These are phyloP conservation scores for Glarea lozoyensis DNA, from an alignment of 495 filamentous ascomycete genomes.

Conservation along the genomic window DNA sequence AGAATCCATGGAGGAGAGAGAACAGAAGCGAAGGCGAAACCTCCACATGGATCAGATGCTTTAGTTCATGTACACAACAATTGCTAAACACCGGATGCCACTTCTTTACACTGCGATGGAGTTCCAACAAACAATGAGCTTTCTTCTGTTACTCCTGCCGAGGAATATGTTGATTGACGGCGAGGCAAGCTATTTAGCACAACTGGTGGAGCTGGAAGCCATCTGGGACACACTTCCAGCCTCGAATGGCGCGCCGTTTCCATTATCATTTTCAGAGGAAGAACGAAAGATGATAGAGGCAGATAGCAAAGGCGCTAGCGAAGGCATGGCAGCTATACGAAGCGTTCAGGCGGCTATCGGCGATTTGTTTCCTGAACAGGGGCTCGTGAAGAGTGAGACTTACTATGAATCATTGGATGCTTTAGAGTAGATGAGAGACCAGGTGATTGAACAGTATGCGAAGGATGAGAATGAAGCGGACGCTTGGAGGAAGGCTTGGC, in stretches of 20 bases:
- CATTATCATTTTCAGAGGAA: neutral
- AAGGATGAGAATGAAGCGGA: neutral
- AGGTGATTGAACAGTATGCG: neutral
- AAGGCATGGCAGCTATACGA: neutral
- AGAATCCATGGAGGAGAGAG: neutral
- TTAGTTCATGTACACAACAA: neutral
- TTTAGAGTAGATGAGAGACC: neutral
- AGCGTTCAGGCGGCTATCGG: neutral
- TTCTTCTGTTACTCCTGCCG: neutral
- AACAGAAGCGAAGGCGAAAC: neutral
- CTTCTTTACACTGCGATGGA: neutral
- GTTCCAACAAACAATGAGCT: constrained; percentile 1
- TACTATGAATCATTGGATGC: neutral
- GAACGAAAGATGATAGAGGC: neutral
- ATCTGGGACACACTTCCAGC: neutral
- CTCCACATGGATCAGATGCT: neutral
- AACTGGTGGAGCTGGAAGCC: neutral
- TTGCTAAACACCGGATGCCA: neutral
- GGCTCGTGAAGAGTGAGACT: neutral
- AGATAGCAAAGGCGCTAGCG: neutral
- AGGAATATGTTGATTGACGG: neutral
- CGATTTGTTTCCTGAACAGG: neutral
- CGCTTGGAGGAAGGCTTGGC: neutral
- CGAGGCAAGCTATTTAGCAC: neutral
- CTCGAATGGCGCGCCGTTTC: neutral